Conservation (phyloP, 192 early-diverging fungal genomes). For the Umbelopsis ramanniana region DNA sequence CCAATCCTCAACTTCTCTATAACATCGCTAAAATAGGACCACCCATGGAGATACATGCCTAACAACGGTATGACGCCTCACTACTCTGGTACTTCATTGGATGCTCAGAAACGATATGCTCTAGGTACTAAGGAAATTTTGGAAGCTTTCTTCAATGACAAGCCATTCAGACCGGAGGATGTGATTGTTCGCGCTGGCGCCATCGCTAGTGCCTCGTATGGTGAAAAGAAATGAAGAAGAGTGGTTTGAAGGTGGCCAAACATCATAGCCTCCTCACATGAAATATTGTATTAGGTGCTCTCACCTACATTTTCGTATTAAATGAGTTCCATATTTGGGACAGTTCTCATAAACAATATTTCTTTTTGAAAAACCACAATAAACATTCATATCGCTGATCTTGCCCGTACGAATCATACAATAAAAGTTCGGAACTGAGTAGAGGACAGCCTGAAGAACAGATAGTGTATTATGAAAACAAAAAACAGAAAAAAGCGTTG, state of each 20-base stretch:
- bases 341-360: too few species aligned
- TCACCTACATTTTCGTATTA: too few species aligned
- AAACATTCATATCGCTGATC: not conserved
- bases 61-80: slow-evolving; percentile 24
- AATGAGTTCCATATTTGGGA: too few species aligned
- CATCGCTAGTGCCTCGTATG: slow-evolving; percentile 6
- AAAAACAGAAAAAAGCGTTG: too few species aligned
- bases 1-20: not conserved
- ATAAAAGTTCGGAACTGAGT: too few species aligned
- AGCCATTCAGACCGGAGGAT: slow-evolving; percentile 12
- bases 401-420: not conserved
- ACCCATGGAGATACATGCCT: slow-evolving; percentile 16
- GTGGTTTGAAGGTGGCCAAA: too few species aligned
- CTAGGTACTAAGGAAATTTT: slow-evolving; percentile 21
- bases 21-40: not conserved
- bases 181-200: not conserved
- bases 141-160: not conserved
- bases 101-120: slow-evolving; percentile 17
- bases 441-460: too few species aligned
- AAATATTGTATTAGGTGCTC: not conserved
- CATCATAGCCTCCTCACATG: not conserved
- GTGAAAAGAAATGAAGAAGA: not conserved
- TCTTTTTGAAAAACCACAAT: too few species aligned
- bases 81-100: slow-evolving; percentile 24
- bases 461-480: too few species aligned